phyloP scores from a whole-genome alignment of 2,329 filamentous ascomycete species.

The Neocucurbitaria cava region DNA sequence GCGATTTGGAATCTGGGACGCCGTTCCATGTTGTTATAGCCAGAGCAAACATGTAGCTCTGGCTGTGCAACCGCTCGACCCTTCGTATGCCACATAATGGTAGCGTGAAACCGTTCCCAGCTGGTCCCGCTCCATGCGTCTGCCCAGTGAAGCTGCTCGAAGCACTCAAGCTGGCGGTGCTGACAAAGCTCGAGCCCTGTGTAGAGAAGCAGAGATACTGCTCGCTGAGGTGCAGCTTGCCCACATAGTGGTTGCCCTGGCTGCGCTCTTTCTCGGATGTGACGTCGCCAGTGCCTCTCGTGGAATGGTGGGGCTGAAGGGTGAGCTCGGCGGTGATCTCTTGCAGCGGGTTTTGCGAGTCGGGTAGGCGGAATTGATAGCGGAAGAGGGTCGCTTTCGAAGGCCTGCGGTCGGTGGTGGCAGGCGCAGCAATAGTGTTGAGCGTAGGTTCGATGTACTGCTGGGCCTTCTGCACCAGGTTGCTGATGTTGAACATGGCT shows the following conservation, averaged over 20 bases:
- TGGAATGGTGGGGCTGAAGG: slow-evolving; percentile 70
- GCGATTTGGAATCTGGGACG: slow-evolving; percentile 51
- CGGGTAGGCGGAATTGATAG: slow-evolving; percentile 92
- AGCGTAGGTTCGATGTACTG: slow-evolving; percentile 91
- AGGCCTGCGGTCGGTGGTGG: slow-evolving; percentile 75
- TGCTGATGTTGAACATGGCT: slow-evolving; percentile 65
- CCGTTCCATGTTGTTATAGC: slow-evolving; percentile 95
- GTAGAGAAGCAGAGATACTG: slow-evolving; percentile 97
- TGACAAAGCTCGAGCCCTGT: slow-evolving; percentile 84
- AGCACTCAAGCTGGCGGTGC: slow-evolving; percentile 77
- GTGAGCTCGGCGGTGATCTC: slow-evolving; percentile 97
- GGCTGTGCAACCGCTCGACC: slow-evolving; percentile 91
- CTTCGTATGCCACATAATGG: slow-evolving; percentile 89
- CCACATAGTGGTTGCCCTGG: slow-evolving; percentile 85
- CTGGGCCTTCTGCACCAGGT: slow-evolving; percentile 93
- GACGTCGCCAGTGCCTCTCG: slow-evolving; percentile 52
- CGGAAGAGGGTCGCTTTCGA: slow-evolving; percentile 94
- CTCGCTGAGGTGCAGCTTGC: slow-evolving; percentile 92
- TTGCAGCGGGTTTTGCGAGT: slow-evolving; percentile 89
- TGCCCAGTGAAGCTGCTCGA: slow-evolving; percentile 89
- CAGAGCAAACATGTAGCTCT: slow-evolving; percentile 90
- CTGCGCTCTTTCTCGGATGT: slow-evolving; percentile 67
- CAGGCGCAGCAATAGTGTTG: slow-evolving; percentile 66
- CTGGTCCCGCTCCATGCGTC: slow-evolving; percentile 89
- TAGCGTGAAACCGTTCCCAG: slow-evolving; percentile 94